Conservation (phyloP, 73 alveolate genomes). For the Diophrys sp. region DNA sequence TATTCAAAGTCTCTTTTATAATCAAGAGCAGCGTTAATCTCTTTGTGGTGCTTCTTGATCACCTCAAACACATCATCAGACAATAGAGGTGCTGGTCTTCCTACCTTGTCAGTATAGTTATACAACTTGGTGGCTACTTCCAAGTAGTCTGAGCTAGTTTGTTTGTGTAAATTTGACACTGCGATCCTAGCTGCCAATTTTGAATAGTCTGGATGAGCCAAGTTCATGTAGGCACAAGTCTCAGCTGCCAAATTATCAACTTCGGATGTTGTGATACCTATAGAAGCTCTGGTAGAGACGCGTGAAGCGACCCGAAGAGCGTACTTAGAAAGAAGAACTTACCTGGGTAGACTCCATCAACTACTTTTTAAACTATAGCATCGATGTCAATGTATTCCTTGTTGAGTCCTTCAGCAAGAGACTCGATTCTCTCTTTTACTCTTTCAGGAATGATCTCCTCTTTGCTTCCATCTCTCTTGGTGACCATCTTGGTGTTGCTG, state of each 20-base stretch:
- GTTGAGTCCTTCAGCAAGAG: conserved; percentile 55
- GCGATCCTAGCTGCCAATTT: conserved; percentile 93
- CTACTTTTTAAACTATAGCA: conserved; percentile 39
- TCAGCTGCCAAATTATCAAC: conserved; percentile 91
- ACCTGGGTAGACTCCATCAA: conserved; percentile 41
- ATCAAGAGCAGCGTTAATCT: conserved; percentile 47
- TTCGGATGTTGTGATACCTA: conserved; percentile 84
- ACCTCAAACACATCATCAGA: conserved; percentile 61
- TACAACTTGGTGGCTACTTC: conserved; percentile 46
- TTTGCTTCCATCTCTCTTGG: conserved; percentile 67
- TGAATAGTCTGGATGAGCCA: conserved; percentile 90
- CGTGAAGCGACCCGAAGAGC: background rate
- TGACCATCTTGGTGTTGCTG: conserved; percentile 28
- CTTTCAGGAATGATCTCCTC: conserved; percentile 52
- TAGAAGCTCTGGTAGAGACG: conserved; percentile 38
- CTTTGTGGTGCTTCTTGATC: conserved; percentile 44
- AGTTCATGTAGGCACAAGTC: conserved; percentile 82
- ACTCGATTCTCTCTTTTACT: conserved; percentile 52
- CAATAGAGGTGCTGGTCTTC: conserved; percentile 48
- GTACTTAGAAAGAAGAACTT: background rate
- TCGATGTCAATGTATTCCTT: conserved; percentile 45
- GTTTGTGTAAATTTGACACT: conserved; percentile 88
- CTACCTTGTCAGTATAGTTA: conserved; percentile 46
- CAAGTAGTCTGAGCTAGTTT: conserved; percentile 72
- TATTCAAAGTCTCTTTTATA: conserved; percentile 76